These are phyloP conservation scores for Kluyveromyces marxianus DNA, from an alignment of 1,139 yeast species.

Conservation along the genomic window DNA sequence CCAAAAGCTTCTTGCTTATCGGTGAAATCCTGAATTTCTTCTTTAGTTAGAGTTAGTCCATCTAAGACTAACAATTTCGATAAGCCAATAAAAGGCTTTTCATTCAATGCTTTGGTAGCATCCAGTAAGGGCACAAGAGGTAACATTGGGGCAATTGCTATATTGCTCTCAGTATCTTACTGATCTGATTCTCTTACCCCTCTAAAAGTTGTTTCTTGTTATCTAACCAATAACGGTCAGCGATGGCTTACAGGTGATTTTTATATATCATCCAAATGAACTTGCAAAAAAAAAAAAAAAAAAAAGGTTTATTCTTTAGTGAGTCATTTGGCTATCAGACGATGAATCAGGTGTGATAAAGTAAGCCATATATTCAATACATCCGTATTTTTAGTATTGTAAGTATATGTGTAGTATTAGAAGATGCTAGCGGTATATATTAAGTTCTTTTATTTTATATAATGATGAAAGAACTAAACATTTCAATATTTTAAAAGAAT, in stretches of 20 bases:
- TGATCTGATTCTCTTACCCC: background rate
- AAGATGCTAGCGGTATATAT: no score
- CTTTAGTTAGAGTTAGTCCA: constrained; percentile 12
- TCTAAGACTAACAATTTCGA: constrained; percentile 23
- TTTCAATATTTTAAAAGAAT: background rate
- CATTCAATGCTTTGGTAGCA: constrained; percentile 11
- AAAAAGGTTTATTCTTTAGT: no score
- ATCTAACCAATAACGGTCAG: background rate
- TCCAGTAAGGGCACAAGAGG: constrained; percentile 26
- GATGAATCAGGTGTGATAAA: no score
- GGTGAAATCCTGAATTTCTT: constrained; percentile 14
- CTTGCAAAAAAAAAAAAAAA: background rate
- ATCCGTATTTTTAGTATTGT: no score
- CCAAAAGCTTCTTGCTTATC: constrained; percentile 8
- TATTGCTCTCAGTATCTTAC: background rate
- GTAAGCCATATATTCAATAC: no score
- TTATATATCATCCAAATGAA: background rate
- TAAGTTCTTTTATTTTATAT: no score
- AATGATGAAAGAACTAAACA: no score
- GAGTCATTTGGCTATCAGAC: no score
- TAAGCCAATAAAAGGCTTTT: constrained; percentile 19
- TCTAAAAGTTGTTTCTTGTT: background rate
- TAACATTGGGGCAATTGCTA: constrained; percentile 7
- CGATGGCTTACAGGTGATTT: background rate
- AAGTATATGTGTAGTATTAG: no score